These are phyloP conservation scores for Neofusicoccum sp. DNA, from an alignment of 2,329 filamentous ascomycete species.

Conservation along the genomic window DNA sequence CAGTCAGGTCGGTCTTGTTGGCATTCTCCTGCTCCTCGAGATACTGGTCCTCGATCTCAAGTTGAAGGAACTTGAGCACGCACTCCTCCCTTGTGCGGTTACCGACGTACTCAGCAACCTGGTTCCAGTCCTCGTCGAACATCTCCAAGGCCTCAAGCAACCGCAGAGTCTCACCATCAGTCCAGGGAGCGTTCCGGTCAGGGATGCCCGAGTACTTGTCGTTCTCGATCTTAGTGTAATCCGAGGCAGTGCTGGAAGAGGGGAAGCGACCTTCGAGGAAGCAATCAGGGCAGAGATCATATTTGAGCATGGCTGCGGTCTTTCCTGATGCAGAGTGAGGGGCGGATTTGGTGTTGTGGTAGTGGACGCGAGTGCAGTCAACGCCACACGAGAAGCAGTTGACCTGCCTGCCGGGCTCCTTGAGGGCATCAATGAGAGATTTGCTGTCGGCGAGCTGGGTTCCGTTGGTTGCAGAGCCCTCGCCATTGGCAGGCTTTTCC, in stretches of 20 bases:
- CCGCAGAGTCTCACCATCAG: slow-evolving; percentile 82
- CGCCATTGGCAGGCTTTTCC: slow-evolving; percentile 57
- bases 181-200: slow-evolving; percentile 86
- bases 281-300: slow-evolving; percentile 89
- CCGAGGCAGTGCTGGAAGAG: slow-evolving; percentile 70
- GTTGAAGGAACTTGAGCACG: slow-evolving; percentile 90
- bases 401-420: slow-evolving; percentile 63
- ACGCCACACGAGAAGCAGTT: slow-evolving; percentile 90
- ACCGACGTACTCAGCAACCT: slow-evolving; percentile 87
- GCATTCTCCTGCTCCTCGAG: slow-evolving; percentile 68
- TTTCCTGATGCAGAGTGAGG: slow-evolving; percentile 51
- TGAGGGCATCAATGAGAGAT: slow-evolving; percentile 59
- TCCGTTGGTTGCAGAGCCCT: slow-evolving; percentile 67
- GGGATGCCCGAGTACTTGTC: slow-evolving; percentile 74
- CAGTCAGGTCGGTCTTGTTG: slow-evolving; percentile 10
- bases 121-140: slow-evolving; percentile 94
- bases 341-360: slow-evolving; percentile 65
- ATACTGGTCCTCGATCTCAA: slow-evolving; percentile 98
- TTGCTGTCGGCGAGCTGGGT: slow-evolving; percentile 61
- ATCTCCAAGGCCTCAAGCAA: slow-evolving; percentile 87
- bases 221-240: slow-evolving; percentile 89
- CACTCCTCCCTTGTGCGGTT: slow-evolving; percentile 93
- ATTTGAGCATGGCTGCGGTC: slow-evolving; percentile 61
- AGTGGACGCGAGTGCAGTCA: slow-evolving; percentile 75
- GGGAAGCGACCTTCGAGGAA: slow-evolving; percentile 83